Base-by-base conservation (phyloP, 768 basidiomycete genomes). In the Amanita fuliginea region DNA sequence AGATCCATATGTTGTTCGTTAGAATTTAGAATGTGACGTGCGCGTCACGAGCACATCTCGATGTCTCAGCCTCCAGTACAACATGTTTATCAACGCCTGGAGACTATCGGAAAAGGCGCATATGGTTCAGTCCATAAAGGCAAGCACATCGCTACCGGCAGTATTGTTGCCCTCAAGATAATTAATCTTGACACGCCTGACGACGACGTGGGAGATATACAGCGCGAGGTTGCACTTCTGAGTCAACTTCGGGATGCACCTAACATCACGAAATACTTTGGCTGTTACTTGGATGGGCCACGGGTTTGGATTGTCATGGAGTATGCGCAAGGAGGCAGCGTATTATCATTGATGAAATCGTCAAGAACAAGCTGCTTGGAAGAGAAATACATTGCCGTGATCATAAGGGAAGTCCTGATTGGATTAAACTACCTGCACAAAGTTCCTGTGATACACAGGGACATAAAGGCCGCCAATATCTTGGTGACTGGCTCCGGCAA, bases 251-350 rank as follows among this genome's bases (percentile, higher is more conserved):
- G 90, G 18, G 90, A 91, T 51, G 88, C 87, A 0, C 83, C 88
- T 24, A 94, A 94, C 61, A 80, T 96, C 59, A 97, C 89, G 19
- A 79, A 89, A 59, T 99, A 99, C 70, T 96, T 83, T 65, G 95
- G 92, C n/a, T 96, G 92, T 67, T 84, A 88, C 67, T 76, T 96
- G 61, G 87, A 95, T 60, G 94, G 93, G 0, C 88, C 92, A 24
- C 86, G 90, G 43, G 91, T 99, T 8, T 99, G 96, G 94, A 98
- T 99, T 57, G 90, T 85, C 33, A 99, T 99, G 96, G 96, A 99
- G 63, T 83, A 83, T 58, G 96, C 96, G 6, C 83, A 92, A 54
- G 95, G 95, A 4, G 96, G 96, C 6, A 94, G 90, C 60, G 89
- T 97, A 5, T 73, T 89, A 41, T 87, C 91, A 2, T 73, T 99